Base-by-base conservation (phyloP, 140 eudicot species). In the Anethum foeniculum region DNA sequence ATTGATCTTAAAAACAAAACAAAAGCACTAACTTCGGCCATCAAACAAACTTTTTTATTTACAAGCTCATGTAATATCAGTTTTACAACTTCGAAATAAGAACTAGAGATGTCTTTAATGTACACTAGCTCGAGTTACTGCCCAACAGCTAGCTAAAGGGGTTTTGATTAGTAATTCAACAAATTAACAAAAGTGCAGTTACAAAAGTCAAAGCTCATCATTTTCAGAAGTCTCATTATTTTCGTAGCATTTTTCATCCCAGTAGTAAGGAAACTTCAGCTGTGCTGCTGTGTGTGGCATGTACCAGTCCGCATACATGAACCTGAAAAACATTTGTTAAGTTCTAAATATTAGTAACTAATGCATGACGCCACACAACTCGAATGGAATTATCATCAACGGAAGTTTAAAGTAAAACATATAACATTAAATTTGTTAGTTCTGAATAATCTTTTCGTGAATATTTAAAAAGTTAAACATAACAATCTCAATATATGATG, bases 201-300 rank as follows among this genome's bases (percentile, higher is more conserved):
- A 41, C 78, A 13, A 81, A 58, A 34, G 79, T 83, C 69, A 92
- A 79, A 92, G 93, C 81, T 92, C 97, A 21, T 92, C 97, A 80
- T 88, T 90, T 30, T 18, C 38, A 44, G 79, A 75, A 27, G 84
- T 60, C 32, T 87, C 88, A 75, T 90, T 68, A 27, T 81, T 68
- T 25, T 87, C 88, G 80, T 90, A 87, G 77, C 90, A 88, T 52
- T 84, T 51, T 83, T 92, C 92, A 81, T 92, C 97, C 97, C 97
- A 92, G 28, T 74, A 82, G 81, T 79, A 84, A 6, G 97, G 97
- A 82, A 87, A 90, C 84, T 84, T 86, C 82, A 92, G 77, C 83
- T 62, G 82, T 64, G 97, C 96, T 30, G 97, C 96, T 49, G 90
- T 86, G 77, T 92, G 97, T 27, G 97, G 97, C 96, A 92, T 85